A percentile compares a stretch with the other conserved stretches of the same genome.
phyloP scores from a whole-genome alignment of 2,329 filamentous ascomycete genomes.

The Hymenoscyphus fraxineus region DNA sequence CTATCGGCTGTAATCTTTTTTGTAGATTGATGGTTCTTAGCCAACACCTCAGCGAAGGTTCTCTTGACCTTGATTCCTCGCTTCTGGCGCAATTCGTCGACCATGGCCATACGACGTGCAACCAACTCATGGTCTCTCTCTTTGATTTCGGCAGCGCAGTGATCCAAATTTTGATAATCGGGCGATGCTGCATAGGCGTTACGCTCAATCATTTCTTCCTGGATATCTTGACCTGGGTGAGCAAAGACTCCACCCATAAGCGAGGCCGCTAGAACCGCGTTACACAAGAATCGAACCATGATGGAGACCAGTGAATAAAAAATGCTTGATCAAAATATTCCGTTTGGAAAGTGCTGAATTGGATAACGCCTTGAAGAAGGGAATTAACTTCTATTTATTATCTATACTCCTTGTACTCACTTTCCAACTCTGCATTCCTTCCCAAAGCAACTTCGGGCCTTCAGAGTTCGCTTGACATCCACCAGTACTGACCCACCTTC shows the following conservation, averaged over 20 bases:
- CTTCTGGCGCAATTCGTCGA: slow-evolving; percentile 36
- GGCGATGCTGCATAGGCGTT: slow-evolving; percentile 33
- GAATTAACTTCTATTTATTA: background rate
- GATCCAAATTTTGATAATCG: slow-evolving; percentile 36
- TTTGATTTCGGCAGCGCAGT: slow-evolving; percentile 39
- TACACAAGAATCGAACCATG: background rate
- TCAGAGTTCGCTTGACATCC: background rate
- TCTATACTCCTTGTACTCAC: background rate
- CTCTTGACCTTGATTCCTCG: slow-evolving; percentile 21
- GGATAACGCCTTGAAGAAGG: background rate
- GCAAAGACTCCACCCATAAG: slow-evolving; percentile 25
- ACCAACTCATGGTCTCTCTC: slow-evolving; percentile 36
- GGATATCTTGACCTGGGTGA: slow-evolving; percentile 39
- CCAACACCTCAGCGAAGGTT: slow-evolving; percentile 15
- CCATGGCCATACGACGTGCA: slow-evolving; percentile 36
- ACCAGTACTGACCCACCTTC: background rate
- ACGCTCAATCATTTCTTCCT: slow-evolving; percentile 36
- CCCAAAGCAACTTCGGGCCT: background rate
- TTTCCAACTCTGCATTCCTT: background rate
- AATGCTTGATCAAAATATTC: background rate
- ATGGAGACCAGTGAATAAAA: background rate
- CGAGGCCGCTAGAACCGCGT: background rate
- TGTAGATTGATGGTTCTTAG: slow-evolving; percentile 19
- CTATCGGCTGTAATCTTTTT: slow-evolving; percentile 35
- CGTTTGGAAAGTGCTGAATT: background rate